Base-by-base conservation (phyloP, 2,329 filamentous ascomycete genomes). In the Pseudopithomyces chartarum region DNA sequence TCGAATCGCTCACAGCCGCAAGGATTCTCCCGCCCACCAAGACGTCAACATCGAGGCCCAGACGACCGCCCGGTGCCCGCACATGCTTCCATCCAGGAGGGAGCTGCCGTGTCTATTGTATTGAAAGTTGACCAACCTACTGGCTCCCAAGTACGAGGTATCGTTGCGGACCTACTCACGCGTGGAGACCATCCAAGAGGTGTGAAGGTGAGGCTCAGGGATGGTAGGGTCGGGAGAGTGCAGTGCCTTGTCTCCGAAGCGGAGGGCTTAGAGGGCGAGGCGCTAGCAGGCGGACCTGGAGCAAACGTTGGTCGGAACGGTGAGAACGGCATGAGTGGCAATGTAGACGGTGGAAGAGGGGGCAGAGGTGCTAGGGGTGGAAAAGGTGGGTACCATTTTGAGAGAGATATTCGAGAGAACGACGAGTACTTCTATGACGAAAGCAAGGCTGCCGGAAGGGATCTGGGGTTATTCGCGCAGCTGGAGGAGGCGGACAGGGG, bases 81-180 rank as follows among this genome's bases (percentile, higher is more conserved):
- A 1, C 49, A 59, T 50, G 26, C 61, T 8, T 43, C 58, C 11
- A 54, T 91, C 4, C 81, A 83, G 0, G 82, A 83, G 0, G 90
- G 89, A 34, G 84, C 87, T 3, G 60, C 69, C 3, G 90, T 93
- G 52, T 89, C 87, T 47, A 90, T 94, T 54, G 81, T 93, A 1
- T 81, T 92, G 32, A 94, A 94, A 67, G 81, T 84, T 58, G 90
- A 94, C 73, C 90, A 94, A 71, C 84, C 84, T 1, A 92, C 89
- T 0, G 90, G 90, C 6, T 83, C 84, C 44, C 87, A 91, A 65
- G 90, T 91, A 1, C 79, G 81, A 43, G 90, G 90, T 22, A 74
- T 81, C 5, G 85, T 94, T 1, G 81, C 82, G 51, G 85, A 91
- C 44, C 73, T 93, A 0, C 80, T 94, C 46, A 93, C 90, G 2